Evolutionary conservation across 2,329 filamentous ascomycete species (phyloP), one percentile per base, ranked within the genome.

Genomic region (Aspergillus sclerotialis): DNA sequence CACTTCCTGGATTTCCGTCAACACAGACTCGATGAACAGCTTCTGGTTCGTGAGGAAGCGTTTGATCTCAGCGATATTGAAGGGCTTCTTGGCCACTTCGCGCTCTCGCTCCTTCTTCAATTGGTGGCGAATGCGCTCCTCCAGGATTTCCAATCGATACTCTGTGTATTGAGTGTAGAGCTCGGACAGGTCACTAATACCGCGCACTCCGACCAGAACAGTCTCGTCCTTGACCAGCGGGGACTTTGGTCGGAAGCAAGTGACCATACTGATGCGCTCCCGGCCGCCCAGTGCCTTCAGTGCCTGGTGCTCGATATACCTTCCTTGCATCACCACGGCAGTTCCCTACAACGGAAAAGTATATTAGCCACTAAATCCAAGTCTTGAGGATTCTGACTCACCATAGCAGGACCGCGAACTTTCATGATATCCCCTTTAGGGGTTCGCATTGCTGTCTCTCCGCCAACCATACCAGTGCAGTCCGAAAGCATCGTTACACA

Each of bases 401-500:
- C 64, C 58, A 66, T 68, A 13, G 46, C 40, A 37, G 64, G 66
- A 13, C 65, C 64, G 7, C 65, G 56, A 28, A 66, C 61, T 46
- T 68, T 69, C 47, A 60, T 61, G 32, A 67, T 58, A 15, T 64
- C 57, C 2, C 66, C 65, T 23, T 48, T 69, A 1, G 65, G 70
- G 13, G 70, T 83, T 38, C 70, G 79, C 31, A 69, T 64, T n/a
- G 73, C 79, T 8, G 74, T 81, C 57, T 81, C 78, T 2, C 77
- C 77, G 8, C 78, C 77, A 11, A 76, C 58, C 78, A 82, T 81
- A 28, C 64, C 59, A 0, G 65, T 68, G 44, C 74, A 78, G 47
- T 81, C 76, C 24, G 72, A 76, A 13, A 80, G 65, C 76, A 81
- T 81, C 6, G 70, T 65, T 5, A 82, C 76, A 43, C 76, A 80